phyloP scores from a whole-genome alignment of 2,329 filamentous ascomycete genomes.

The Fulvia fulva region DNA sequence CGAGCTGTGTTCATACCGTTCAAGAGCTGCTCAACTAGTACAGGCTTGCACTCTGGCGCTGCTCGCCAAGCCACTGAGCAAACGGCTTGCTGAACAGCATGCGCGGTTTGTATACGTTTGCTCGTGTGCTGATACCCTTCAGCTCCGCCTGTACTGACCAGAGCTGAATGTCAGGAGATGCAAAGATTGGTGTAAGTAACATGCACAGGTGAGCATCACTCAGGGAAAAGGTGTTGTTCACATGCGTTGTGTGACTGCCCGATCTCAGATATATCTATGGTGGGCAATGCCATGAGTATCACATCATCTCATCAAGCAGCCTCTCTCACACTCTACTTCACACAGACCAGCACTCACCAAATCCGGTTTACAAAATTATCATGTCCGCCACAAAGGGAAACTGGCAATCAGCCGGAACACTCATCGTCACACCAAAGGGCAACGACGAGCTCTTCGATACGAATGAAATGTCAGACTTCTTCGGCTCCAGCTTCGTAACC shows the following conservation, averaged over 20 bases:
- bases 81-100: neutral
- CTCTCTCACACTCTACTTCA: neutral
- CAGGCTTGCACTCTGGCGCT: neutral
- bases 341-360: neutral
- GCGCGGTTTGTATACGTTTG: no score
- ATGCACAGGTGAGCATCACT: neutral
- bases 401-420: neutral
- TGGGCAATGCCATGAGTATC: neutral
- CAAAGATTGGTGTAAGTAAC: neutral
- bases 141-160: neutral
- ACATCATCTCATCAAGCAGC: neutral
- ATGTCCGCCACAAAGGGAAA: neutral
- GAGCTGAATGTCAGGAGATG: neutral
- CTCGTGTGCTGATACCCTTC: neutral
- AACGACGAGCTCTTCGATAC: neutral
- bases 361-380: neutral
- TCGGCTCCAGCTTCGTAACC: neutral
- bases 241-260: no score
- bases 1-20: neutral
- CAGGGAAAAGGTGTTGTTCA: neutral
- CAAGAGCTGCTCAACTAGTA: neutral
- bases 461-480: neutral
- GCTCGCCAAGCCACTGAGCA: neutral
- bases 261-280: neutral
- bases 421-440: neutral